A percentile compares a stretch with the other conserved stretches of the same genome.
These are phyloP conservation scores for Nicotiana tabacum DNA, from an alignment of 257 asterid species.

Conservation along the genomic window DNA sequence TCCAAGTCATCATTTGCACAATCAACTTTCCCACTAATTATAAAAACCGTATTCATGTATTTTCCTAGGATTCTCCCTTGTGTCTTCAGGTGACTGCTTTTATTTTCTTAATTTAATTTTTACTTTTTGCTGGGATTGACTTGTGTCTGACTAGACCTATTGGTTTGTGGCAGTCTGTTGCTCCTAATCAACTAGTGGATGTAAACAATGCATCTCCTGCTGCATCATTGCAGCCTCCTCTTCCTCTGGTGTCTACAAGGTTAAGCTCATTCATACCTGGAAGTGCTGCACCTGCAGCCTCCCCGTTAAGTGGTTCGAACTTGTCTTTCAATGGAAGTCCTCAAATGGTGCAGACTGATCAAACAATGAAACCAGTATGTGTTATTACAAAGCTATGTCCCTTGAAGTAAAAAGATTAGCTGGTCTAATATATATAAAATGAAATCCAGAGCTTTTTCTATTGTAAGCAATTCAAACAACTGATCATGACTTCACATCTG, in stretches of 20 bases:
- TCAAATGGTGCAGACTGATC: slow-evolving; percentile 9
- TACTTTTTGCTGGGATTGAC: slow-evolving; percentile 5
- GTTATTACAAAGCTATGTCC: background rate
- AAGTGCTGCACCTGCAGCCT: slow-evolving; percentile 3
- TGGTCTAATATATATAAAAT: background rate
- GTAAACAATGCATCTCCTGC: slow-evolving; percentile 22
- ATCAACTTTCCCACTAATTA: background rate
- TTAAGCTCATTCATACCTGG: slow-evolving; percentile 28
- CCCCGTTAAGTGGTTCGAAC: slow-evolving; percentile 2
- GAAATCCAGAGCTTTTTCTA: background rate
- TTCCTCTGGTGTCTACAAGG: slow-evolving; percentile 25
- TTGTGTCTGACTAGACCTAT: slow-evolving; percentile 9
- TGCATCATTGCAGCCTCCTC: slow-evolving; percentile 29
- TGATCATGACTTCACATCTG: background rate
- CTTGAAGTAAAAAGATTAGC: background rate
- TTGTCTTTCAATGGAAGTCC: slow-evolving; percentile 6
- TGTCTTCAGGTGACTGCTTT: background rate
- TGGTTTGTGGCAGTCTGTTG: slow-evolving; percentile 24
- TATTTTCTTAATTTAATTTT: background rate
- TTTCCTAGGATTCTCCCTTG: background rate
- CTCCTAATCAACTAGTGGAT: slow-evolving; percentile 19
- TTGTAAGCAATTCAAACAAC: background rate
- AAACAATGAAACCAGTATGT: slow-evolving; percentile 2
- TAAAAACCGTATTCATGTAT: background rate
- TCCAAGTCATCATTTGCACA: background rate